Percentiles rank a stretch among this genome's conserved stretches.
phyloP scores from a whole-genome alignment of 1,284 basidiomycete genomes.

The Leccinum solheimii region DNA sequence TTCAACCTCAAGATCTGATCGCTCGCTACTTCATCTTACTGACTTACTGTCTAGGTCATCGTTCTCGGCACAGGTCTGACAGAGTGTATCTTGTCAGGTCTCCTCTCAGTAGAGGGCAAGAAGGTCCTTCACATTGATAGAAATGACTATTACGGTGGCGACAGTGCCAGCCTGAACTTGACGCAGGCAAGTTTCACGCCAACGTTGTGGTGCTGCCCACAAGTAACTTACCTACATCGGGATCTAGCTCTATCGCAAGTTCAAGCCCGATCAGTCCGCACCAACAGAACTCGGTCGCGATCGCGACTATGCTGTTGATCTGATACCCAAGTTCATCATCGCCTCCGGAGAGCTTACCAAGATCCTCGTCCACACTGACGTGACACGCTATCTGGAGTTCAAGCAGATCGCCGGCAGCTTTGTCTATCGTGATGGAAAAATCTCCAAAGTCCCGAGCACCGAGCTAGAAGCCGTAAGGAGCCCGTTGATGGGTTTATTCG shows the following conservation, averaged over 20 bases:
- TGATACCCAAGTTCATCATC: constrained; percentile 97
- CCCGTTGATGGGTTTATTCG: constrained; percentile 97
- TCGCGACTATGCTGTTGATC: constrained; percentile 94
- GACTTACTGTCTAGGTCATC: constrained; percentile 63
- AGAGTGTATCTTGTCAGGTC: constrained; percentile 96
- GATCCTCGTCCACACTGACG: constrained; percentile 99
- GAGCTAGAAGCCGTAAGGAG: constrained; percentile 97
- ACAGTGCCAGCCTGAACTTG: constrained; percentile 95
- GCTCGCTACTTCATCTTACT: constrained; percentile 10
- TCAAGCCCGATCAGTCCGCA: constrained; percentile 72
- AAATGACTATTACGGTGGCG: constrained; percentile 99
- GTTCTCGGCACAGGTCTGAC: constrained; percentile 96
- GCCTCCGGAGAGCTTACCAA: constrained; percentile 97
- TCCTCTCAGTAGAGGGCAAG: constrained; percentile 98
- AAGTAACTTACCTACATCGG: constrained; percentile 22
- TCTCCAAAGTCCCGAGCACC: constrained; percentile 97
- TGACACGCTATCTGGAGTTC: constrained; percentile 98
- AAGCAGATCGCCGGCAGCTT: constrained; percentile 99
- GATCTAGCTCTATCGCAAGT: constrained; percentile 91
- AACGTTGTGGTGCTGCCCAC: constrained; percentile 10
- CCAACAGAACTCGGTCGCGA: constrained; percentile 87
- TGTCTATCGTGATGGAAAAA: constrained; percentile 95
- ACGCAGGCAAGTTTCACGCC: constrained; percentile 72
- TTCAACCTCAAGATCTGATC: constrained; percentile 30
- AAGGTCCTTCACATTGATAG: constrained; percentile 99